phyloP scores from a whole-genome alignment of 2,329 filamentous ascomycete species.

The Stachybotrys chlorohalonatus region DNA sequence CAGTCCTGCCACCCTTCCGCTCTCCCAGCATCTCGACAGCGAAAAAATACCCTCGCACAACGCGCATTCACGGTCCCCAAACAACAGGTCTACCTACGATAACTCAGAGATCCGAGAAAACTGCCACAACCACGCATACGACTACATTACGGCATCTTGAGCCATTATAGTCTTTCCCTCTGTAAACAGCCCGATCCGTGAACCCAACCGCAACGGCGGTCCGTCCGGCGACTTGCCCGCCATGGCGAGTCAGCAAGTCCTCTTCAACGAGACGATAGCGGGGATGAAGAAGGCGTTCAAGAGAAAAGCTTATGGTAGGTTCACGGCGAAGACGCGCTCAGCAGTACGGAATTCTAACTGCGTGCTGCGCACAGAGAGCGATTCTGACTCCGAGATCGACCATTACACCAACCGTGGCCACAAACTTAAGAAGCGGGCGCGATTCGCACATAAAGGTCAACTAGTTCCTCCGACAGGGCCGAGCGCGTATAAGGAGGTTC shows the following conservation, averaged over 20 bases:
- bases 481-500: constrained; percentile 62
- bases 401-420: constrained; percentile 66
- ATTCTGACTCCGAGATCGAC: constrained; percentile 66
- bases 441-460: constrained; percentile 62
- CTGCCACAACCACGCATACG: too few species aligned
- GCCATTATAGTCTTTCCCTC: background rate
- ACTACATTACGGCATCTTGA: too few species aligned
- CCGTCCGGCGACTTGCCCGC: constrained; percentile 3
- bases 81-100: background rate
- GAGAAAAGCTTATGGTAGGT: constrained; percentile 51
- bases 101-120: background rate
- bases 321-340: background rate
- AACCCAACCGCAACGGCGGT: background rate
- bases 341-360: constrained; percentile 10
- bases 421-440: constrained; percentile 68
- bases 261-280: constrained; percentile 57
- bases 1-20: background rate
- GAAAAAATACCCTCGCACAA: background rate
- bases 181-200: background rate
- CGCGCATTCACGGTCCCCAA: too few species aligned
- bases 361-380: constrained; percentile 49
- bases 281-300: constrained; percentile 62
- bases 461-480: constrained; percentile 58
- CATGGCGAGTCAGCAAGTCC: constrained; percentile 46
- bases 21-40: background rate